Percentiles rank a stretch among this genome's conserved stretches.
phyloP scores from a whole-genome alignment of 306 rosid genomes.

The Alnus rubra region DNA sequence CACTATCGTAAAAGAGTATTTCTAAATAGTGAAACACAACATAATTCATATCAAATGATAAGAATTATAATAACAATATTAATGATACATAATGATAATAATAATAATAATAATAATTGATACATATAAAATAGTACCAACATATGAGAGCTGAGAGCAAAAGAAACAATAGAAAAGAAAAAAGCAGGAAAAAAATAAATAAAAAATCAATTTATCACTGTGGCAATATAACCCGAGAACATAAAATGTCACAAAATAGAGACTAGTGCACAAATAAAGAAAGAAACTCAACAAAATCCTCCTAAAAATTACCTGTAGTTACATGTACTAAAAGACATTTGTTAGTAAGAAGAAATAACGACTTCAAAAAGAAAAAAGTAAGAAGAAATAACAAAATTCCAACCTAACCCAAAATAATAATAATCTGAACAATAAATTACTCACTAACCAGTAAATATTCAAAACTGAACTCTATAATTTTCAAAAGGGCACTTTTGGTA shows the following conservation, averaged over 20 bases:
- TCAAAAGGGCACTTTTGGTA: not conserved
- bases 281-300: not conserved
- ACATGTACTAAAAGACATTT: not conserved
- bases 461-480: not conserved
- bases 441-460: not conserved
- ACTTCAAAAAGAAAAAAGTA: not conserved
- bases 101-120: not conserved
- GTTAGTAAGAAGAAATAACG: not conserved
- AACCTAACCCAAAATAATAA: not conserved
- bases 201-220: not conserved
- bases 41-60: not conserved
- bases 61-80: not conserved
- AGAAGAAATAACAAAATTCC: not conserved
- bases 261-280: not conserved
- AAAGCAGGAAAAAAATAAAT: not conserved
- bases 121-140: not conserved
- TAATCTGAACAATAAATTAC: not conserved
- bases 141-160: not conserved
- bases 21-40: constrained; percentile 4
- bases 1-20: constrained; percentile 16
- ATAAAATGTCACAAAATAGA: not conserved
- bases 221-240: not conserved
- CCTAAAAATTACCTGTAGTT: not conserved
- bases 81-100: not conserved
- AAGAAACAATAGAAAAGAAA: not conserved